Base-by-base conservation (phyloP, 1,139 yeast genomes). In the Kodamaea anthophila region DNA sequence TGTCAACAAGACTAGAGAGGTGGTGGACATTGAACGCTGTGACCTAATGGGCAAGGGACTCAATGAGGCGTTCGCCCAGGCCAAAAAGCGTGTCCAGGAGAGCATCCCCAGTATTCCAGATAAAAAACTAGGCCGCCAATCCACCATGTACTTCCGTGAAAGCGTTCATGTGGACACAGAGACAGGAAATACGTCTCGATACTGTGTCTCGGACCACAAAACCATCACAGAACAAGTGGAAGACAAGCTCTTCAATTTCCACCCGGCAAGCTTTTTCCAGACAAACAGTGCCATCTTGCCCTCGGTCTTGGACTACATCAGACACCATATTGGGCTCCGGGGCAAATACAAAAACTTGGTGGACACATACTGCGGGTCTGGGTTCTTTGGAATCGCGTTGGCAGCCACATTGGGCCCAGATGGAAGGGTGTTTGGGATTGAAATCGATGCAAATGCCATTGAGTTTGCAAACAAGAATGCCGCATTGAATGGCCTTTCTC, bases 321-420 rank as follows among this genome's bases (percentile, higher is more conserved):
- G 51, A 18, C 36, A 41, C 24, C 61, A 58, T 15, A 40, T 61
- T 6, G 29, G 34, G 3, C n/a, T 13, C 8, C 28, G 26, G 4
- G 33, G 26, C 5, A 15, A 12, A 4, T 41, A 32, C 34, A 46
- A 59, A 47, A 51, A 60, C 38, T 40, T 66, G 21, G 47, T 66
- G 5, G 73, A 66, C 38, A 51, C 71, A 1, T 66, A 65, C 37
- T 66, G 73, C 44, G 73, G 73, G 1, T 60, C 66, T 4, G 73
- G 73, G 1, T 61, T 65, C 38, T 62, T 66, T 41, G 70, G 71
- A 1, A 60, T 66, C 4, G 47, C 64, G 1, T 48, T 66, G 16
- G 49, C 65, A 0, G 46, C 49, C 9, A 44, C 40, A 7, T 40
- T 65, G n/a, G 48, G 53, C 0, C 39, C 42, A 2, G 42, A 47